A percentile compares a stretch with the other conserved stretches of the same genome.
These are phyloP conservation scores for Penicillium paneum DNA, from an alignment of 2,329 filamentous ascomycete genomes.

Conservation along the genomic window DNA sequence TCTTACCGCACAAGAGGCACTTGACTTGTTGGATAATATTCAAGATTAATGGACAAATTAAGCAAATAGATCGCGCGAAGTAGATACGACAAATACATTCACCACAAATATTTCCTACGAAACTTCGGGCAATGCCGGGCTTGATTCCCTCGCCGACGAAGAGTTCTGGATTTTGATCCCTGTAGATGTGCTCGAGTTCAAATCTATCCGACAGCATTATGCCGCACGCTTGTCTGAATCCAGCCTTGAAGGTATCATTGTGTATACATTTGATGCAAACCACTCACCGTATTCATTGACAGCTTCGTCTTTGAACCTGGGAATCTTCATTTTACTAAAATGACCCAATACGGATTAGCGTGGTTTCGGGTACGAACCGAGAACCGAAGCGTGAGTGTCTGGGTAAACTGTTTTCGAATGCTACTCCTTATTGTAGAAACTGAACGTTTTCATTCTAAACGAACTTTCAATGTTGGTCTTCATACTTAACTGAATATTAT, in stretches of 20 bases:
- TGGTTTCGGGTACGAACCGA: too few species aligned
- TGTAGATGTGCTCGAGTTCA: background rate
- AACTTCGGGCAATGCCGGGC: too few species aligned
- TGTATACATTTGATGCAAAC: background rate
- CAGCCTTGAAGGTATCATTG: background rate
- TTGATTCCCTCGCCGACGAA: background rate
- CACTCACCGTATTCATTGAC: background rate
- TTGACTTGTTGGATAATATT: constrained; percentile 5
- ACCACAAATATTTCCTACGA: too few species aligned
- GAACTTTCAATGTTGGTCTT: too few species aligned
- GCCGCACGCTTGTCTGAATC: background rate
- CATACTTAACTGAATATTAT: background rate
- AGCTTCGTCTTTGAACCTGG: background rate
- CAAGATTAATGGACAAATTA: background rate
- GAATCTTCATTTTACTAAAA: too few species aligned
- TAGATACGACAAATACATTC: background rate
- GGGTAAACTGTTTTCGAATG: too few species aligned
- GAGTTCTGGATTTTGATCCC: background rate
- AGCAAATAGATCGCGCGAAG: background rate
- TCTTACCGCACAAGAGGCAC: constrained; percentile 16
- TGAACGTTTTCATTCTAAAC: too few species aligned
- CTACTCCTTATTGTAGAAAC: too few species aligned
- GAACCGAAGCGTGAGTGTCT: too few species aligned
- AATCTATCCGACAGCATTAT: background rate
- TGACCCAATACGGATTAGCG: too few species aligned